Evolutionary conservation across 2,329 filamentous ascomycete species (phyloP), one percentile per base, ranked within the genome.

Genomic region (Aspergillus uvarum): DNA sequence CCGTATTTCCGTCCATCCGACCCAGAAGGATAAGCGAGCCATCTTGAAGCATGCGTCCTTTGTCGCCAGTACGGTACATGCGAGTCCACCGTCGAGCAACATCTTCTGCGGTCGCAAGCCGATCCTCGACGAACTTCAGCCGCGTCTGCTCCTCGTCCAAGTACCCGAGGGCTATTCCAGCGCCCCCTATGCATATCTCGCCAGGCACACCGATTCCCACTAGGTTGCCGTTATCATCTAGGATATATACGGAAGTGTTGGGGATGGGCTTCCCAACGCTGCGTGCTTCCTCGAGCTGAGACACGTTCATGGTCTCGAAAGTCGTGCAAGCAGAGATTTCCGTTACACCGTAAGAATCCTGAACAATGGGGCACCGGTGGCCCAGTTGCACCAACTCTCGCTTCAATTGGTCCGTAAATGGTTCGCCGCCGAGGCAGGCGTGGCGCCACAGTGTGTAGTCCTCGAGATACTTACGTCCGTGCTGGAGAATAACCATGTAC

Each of bases 41-140:
- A 47, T 74, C 67, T 2, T 56, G 22, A 0, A 48, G 58, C 8
- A 73, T 59, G 35, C 63, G 62, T n/a, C 66, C 72, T 31, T 54
- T 58, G 32, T 74, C 72, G 2, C 71, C 70, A 1, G 71, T 73
- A 1, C 60, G 60, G 56, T 71, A 72, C 56, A 68, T 60, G 4
- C 47, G 54, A 1, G 59, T 65, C 67, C 67, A 71, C n/a, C 64
- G 67, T n/a, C 51, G 57, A 3, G 59, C 58, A 7, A 55, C 35
- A 31, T 54, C 6, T 21, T 31, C 31, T 10, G 24, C 21, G 4
- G 26, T 7, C n/a, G 38, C 51, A 32, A 26, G 53, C 8, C 32
- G 54, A 26, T 57, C 51, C 12, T n/a, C 14, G 5, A 61, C 26
- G 32, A 59, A 59, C 54, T 61, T 61, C 24, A 26, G 10, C 31